These are phyloP conservation scores for Rossbeevera mucosa DNA, from an alignment of 768 basidiomycete species.

Conservation along the genomic window DNA sequence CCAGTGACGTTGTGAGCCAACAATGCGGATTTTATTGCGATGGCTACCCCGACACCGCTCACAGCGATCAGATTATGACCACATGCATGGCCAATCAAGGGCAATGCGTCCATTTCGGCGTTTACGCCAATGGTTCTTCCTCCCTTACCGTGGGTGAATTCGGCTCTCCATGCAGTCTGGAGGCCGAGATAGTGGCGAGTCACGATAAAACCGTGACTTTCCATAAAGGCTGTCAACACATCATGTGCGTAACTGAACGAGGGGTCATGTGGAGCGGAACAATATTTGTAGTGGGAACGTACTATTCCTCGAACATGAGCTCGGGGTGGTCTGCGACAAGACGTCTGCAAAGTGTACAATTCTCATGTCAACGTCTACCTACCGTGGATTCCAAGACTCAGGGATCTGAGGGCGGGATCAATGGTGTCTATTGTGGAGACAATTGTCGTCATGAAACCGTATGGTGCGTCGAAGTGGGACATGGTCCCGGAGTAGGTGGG, in stretches of 20 bases:
- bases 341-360: slow-evolving; percentile 5
- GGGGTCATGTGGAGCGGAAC: slow-evolving; percentile 5
- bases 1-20: slow-evolving; percentile 59
- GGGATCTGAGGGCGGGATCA: slow-evolving; percentile 47
- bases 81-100: slow-evolving; percentile 60
- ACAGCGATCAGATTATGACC: slow-evolving; percentile 84
- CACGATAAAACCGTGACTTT: slow-evolving; percentile 61
- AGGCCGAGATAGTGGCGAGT: slow-evolving; percentile 67
- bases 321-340: slow-evolving; percentile 57
- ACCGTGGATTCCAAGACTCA: slow-evolving; percentile 76
- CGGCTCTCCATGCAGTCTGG: slow-evolving; percentile 74
- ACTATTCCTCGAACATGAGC: slow-evolving; percentile 62
- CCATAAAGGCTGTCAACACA: slow-evolving; percentile 62
- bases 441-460: slow-evolving; percentile 49
- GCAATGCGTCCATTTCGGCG: slow-evolving; percentile 68
- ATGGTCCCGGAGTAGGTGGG: slow-evolving; percentile 38
- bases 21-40: slow-evolving; percentile 68
- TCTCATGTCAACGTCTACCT: slow-evolving; percentile 14
- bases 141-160: slow-evolving; percentile 53
- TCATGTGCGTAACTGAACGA: slow-evolving; percentile 65
- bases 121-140: slow-evolving; percentile 73
- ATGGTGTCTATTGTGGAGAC: slow-evolving; percentile 50
- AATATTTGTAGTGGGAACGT: slow-evolving; percentile 16
- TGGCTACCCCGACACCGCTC: slow-evolving; percentile 67
- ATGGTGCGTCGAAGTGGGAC: slow-evolving; percentile 8